Evolutionary conservation across 2,329 filamentous ascomycete species (phyloP).

Genomic region (Orbilia javanica): DNA sequence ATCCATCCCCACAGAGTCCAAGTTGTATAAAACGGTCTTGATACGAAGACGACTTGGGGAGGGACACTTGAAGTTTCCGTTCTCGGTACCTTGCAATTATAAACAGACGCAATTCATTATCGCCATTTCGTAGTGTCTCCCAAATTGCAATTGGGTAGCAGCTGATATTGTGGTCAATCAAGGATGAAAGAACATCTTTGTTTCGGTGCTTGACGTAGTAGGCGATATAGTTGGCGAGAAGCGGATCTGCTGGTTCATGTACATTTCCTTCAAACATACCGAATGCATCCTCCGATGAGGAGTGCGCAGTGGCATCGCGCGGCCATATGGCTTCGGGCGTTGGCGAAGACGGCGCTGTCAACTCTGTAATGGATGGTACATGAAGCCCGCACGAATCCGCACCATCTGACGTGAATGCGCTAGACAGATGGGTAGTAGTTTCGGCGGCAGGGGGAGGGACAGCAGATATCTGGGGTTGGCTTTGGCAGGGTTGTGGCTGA

Average conservation of each 20-base stretch:
- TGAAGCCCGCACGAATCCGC: neutral
- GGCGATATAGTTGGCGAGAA: neutral
- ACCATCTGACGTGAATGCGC: neutral
- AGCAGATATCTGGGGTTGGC: neutral
- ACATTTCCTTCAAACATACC: constrained; percentile 16
- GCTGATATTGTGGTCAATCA: constrained; percentile 1
- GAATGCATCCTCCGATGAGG: neutral
- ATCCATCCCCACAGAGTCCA: neutral
- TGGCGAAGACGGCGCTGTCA: too few species aligned
- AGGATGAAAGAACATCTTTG: constrained; percentile 14
- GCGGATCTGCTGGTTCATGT: neutral
- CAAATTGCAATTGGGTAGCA: constrained; percentile 12
- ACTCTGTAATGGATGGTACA: neutral
- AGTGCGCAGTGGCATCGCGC: neutral
- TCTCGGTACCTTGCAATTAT: constrained; percentile 3
- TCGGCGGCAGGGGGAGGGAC: too few species aligned
- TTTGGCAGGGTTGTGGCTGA: too few species aligned
- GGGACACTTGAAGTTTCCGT: neutral
- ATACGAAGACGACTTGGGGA: neutral
- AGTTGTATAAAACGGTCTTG: neutral
- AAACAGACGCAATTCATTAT: constrained; percentile 3
- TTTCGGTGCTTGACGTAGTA: constrained; percentile 2
- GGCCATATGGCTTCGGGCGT: neutral
- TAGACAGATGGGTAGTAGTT: neutral
- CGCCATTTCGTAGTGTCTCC: constrained; percentile 9